Evolutionary conservation across 257 asterid genomes (phyloP).

Genomic region (Apocynum venetum): DNA sequence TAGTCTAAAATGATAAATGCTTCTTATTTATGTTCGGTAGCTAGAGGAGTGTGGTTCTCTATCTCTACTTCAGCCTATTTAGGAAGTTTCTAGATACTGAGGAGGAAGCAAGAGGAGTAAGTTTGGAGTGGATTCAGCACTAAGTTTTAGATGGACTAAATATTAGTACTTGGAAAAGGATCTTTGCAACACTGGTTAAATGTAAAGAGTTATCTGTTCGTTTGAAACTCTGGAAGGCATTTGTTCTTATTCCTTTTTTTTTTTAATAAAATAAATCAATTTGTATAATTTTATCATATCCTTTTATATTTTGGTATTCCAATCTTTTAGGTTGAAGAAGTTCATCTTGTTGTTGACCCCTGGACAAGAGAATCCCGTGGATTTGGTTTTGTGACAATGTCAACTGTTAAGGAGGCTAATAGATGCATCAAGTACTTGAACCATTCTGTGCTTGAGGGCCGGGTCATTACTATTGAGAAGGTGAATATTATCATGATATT

Average conservation of each 20-base stretch:
- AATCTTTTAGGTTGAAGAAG: conserved; percentile 55
- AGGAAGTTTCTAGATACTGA: not conserved
- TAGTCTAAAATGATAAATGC: not conserved
- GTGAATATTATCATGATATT: conserved; percentile 24
- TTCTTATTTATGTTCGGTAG: not conserved
- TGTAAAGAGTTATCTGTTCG: not conserved
- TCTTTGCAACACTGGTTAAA: not conserved
- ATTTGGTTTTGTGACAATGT: conserved; percentile 88
- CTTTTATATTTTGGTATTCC: not conserved
- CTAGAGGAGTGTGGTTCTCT: not conserved
- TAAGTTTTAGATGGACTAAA: not conserved
- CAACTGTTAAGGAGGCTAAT: conserved; percentile 59
- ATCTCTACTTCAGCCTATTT: not conserved
- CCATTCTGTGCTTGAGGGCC: conserved; percentile 77
- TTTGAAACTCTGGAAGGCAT: not conserved
- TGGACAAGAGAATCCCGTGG: conserved; percentile 87
- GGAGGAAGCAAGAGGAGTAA: not conserved
- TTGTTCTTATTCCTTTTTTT: not conserved
- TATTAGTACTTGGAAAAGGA: not conserved
- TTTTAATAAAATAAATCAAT: not conserved
- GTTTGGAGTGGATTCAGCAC: not conserved
- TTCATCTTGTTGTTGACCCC: conserved; percentile 82
- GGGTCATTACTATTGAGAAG: conserved; percentile 93
- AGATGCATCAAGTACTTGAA: conserved; percentile 79
- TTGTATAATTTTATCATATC: not conserved